These are phyloP conservation scores for Tirmania nivea DNA, from an alignment of 495 filamentous ascomycete genomes.

Conservation along the genomic window DNA sequence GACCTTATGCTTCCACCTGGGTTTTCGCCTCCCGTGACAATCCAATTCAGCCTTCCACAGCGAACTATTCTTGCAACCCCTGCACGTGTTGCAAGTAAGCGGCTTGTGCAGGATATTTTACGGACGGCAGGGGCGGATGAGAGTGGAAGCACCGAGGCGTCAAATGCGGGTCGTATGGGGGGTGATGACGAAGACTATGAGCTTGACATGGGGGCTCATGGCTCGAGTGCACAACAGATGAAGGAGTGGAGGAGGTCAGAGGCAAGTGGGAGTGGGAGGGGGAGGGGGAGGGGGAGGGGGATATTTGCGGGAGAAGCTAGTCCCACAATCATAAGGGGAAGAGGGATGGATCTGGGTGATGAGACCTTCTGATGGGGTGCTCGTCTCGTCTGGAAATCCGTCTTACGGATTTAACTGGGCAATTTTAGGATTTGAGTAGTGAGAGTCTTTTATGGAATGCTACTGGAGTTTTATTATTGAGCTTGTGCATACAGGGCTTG, in stretches of 20 bases:
- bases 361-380: not conserved
- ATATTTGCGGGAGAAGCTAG: not conserved
- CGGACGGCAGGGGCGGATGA: constrained; percentile 50
- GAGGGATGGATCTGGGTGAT: not conserved
- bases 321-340: not conserved
- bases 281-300: too few relatives aligned
- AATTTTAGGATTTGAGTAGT: too few relatives aligned
- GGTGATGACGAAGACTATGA: not conserved
- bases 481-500: too few relatives aligned
- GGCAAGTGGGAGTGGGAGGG: not conserved
- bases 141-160: not conserved
- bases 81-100: constrained; percentile 74
- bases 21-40: constrained; percentile 85
- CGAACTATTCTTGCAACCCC: constrained; percentile 77
- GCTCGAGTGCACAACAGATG: not conserved
- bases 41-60: constrained; percentile 84
- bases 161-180: not conserved
- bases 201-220: not conserved
- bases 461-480: too few relatives aligned
- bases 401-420: too few relatives aligned
- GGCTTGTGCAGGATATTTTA: constrained; percentile 79
- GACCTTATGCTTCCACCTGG: constrained; percentile 33
- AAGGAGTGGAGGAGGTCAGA: not conserved
- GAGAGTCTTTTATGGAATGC: too few relatives aligned
- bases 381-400: too few relatives aligned